Conservation (phyloP, 176 grass and related monocot genomes). For the Musa troglodytarum region DNA sequence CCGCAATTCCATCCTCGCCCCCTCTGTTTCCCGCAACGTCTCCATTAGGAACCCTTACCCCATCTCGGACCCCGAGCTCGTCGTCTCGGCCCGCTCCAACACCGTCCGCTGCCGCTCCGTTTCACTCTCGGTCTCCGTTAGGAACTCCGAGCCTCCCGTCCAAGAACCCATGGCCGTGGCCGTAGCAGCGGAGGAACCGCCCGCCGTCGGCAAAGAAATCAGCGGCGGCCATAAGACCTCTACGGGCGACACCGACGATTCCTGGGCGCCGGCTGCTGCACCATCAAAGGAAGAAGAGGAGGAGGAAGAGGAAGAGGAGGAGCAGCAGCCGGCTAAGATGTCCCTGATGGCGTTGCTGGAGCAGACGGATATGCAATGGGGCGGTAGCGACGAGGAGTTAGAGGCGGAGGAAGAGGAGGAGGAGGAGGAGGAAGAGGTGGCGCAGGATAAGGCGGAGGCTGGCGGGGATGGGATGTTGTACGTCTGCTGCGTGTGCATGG, state of each 20-base stretch:
- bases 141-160: background rate
- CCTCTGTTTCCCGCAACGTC: background rate
- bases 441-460: background rate
- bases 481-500: conserved; percentile 17
- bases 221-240: background rate
- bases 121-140: background rate
- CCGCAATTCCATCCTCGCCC: background rate
- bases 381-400: background rate
- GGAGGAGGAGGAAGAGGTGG: background rate
- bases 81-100: background rate
- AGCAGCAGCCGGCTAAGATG: conserved; percentile 25
- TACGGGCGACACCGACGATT: background rate
- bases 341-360: conserved; percentile 71
- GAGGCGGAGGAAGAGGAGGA: background rate
- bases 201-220: background rate
- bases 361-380: conserved; percentile 36
- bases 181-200: background rate
- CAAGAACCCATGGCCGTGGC: background rate
- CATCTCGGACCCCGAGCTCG: conserved; percentile 9
- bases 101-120: background rate
- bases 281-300: too few species aligned
- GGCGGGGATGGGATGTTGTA: conserved; percentile 2
- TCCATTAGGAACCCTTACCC: background rate
- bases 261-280: background rate
- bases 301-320: conserved; percentile 4